Base-by-base conservation (phyloP, 1,139 yeast genomes). In the Yamadazyma conglobata region DNA sequence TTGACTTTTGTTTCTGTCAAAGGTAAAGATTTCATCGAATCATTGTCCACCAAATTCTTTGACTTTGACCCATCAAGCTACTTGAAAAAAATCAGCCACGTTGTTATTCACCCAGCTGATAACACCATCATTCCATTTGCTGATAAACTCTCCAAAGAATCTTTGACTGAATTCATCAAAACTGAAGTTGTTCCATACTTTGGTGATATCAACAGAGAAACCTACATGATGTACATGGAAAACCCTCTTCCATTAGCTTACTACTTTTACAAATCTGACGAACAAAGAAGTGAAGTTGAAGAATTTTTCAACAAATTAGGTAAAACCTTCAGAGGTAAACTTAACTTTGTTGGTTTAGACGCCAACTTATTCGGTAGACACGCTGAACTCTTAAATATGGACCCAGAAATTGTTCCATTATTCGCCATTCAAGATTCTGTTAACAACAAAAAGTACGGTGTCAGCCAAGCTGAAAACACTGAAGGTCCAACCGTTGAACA, bases 341-440 rank as follows among this genome's bases (percentile, higher is more conserved):
- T 89, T 46, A 85, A 84, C 68, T 80, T 93, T 58, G 97, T 85
- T 46, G 89, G 88, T 56, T 72, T 91, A 51, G 93, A 91, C 54
- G 94, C 96, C 37, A 55, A 67, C 37, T 67, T 69, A 52, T 93
- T 65, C 54, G 97, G 96, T 46, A 78, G 77, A 64, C 97, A 91
- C 54, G 96, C 97, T 38, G 84, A 76, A 51, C 77, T 81, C 58
- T 74, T 91, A 58, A 88, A 84, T 71, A 78, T 91, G 77, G 72
- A 82, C 61, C 68, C 71, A 14, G 83, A 83, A 57, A 70, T 80
- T 49, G 82, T 86, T 75, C 98, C 98, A 52, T 77, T 93, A 37
- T 82, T 93, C 55, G 95, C 81, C 31, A 83, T 91, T 46, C 96
- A 89, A 61, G 85, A 87, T 54, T 54, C 76, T 42, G 60, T 53